Conservation (phyloP, 805 yeast genomes). For the Suhomyces emberorum region DNA sequence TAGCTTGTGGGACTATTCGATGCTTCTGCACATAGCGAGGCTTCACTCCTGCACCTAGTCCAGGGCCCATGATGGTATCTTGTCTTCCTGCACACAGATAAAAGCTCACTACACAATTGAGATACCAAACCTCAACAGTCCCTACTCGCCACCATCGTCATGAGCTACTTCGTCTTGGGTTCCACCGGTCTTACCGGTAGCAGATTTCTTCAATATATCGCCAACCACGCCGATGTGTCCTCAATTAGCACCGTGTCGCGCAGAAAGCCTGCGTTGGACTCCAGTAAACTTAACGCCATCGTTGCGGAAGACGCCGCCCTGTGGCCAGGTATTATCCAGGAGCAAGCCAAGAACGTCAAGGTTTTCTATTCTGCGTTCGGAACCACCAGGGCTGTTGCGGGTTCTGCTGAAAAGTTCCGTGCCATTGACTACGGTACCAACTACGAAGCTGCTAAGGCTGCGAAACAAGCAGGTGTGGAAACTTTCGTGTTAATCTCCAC, state of each 20-base stretch:
- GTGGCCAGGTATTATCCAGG: constrained; percentile 47
- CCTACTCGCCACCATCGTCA: too few species aligned
- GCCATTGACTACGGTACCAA: constrained; percentile 75
- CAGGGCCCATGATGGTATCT: too few species aligned
- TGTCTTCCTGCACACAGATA: too few species aligned
- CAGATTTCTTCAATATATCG: constrained; percentile 43
- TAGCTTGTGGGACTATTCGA: too few species aligned
- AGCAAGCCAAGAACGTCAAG: constrained; percentile 31
- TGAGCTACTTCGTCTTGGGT: constrained; percentile 45
- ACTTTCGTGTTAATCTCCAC: constrained; percentile 69
- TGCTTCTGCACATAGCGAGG: too few species aligned
- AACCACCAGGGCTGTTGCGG: constrained; percentile 71
- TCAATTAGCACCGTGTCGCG: constrained; percentile 52
- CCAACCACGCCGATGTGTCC: constrained; percentile 36
- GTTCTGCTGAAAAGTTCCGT: constrained; percentile 65
- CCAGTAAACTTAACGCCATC: constrained; percentile 34
- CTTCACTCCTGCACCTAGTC: too few species aligned
- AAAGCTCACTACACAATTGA: too few species aligned
- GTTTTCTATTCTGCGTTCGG: constrained; percentile 67
- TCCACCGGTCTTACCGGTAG: constrained; percentile 79
- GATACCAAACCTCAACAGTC: too few species aligned
- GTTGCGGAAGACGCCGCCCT: constrained; percentile 44
- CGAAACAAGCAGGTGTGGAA: constrained; percentile 63
- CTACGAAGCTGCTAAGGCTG: constrained; percentile 64
- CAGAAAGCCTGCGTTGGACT: constrained; percentile 32